phyloP scores from a whole-genome alignment of 1,284 basidiomycete genomes.

The Dichomitus squalens region DNA sequence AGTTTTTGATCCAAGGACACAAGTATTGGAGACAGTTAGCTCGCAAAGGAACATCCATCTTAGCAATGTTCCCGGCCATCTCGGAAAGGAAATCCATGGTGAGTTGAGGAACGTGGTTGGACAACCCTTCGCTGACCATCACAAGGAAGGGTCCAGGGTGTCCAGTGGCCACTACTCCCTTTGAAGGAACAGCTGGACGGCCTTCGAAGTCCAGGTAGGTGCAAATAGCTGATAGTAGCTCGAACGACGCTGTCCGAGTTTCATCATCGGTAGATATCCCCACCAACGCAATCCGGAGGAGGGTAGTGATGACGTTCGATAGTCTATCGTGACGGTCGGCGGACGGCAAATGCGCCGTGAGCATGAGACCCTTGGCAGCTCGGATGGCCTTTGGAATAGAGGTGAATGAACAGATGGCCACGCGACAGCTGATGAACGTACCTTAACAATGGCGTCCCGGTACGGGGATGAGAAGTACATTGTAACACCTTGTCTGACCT shows the following conservation, averaged over 20 bases:
- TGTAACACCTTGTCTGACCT: conserved; percentile 68
- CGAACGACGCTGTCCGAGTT: conserved; percentile 77
- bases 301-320: conserved; percentile 81
- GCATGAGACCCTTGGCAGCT: conserved; percentile 68
- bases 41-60: conserved; percentile 52
- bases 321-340: conserved; percentile 75
- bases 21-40: conserved; percentile 80
- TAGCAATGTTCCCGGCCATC: conserved; percentile 69
- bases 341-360: conserved; percentile 54
- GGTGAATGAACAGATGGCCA: neutral
- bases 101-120: conserved; percentile 74
- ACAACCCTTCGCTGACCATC: conserved; percentile 72
- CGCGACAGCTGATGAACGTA: conserved; percentile 29
- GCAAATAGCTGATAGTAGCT: conserved; percentile 78
- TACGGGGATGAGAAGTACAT: conserved; percentile 69
- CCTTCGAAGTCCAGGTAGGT: conserved; percentile 79
- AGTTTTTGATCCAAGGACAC: conserved; percentile 85
- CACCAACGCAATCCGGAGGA: conserved; percentile 82
- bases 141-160: conserved; percentile 67
- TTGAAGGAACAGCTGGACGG: conserved; percentile 63
- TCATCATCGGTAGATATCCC: conserved; percentile 76
- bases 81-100: conserved; percentile 88
- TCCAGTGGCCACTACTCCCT: conserved; percentile 75
- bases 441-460: conserved; percentile 79
- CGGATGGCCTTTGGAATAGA: conserved; percentile 55